Conservation (phyloP, 495 filamentous ascomycete genomes). For the Neurospora cerealis region DNA sequence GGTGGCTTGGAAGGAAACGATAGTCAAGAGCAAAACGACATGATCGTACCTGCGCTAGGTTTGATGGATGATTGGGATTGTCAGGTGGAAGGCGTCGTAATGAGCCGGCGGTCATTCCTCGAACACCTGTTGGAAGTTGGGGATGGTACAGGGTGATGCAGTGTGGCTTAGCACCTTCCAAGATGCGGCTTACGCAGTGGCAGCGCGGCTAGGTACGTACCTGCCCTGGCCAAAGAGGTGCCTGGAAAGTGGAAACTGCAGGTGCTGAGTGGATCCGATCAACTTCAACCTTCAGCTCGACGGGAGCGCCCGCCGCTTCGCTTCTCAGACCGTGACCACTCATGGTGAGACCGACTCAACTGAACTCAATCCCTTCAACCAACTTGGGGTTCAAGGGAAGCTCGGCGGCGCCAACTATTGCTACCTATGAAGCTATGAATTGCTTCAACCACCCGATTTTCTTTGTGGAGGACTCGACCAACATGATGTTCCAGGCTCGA, state of each 20-base stretch:
- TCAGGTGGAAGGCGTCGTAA: background rate
- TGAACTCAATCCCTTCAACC: background rate
- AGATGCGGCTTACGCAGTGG: background rate
- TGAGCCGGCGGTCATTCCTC: background rate
- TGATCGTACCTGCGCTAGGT: background rate
- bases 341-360: background rate
- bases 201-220: background rate
- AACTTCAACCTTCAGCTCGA: background rate
- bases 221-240: background rate
- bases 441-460: constrained; percentile 16
- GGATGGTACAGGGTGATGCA: background rate
- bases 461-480: background rate
- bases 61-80: background rate
- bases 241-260: background rate
- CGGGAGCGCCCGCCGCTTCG: background rate
- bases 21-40: background rate
- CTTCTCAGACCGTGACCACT: background rate
- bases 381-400: background rate
- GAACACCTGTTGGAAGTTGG: background rate
- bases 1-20: background rate
- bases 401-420: background rate
- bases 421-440: background rate
- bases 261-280: constrained; percentile 2
- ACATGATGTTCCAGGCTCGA: background rate
- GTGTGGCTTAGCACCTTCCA: background rate